Percentiles rank a stretch among this genome's conserved stretches.
phyloP scores from a whole-genome alignment of 805 yeast genomes.

The Pichia gijzeniarum region DNA sequence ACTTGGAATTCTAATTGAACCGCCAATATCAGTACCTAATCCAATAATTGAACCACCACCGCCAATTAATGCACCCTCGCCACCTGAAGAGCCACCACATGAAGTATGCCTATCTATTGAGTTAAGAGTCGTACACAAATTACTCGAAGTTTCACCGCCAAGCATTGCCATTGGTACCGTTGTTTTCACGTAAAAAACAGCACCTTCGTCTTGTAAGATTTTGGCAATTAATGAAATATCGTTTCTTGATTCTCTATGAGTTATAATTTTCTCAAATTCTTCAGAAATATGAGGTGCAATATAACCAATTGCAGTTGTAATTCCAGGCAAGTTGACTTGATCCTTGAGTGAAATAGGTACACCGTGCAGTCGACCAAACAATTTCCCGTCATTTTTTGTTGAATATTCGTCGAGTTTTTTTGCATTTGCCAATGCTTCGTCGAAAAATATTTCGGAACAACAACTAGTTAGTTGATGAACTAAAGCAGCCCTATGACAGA shows the following conservation, averaged over 20 bases:
- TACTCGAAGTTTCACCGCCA: conserved; percentile 35
- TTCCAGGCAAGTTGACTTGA: conserved; percentile 35
- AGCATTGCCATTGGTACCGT: conserved; percentile 40
- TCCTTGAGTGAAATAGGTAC: conserved; percentile 42
- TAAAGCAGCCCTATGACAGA: conserved; percentile 37
- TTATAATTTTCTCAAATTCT: conserved; percentile 18
- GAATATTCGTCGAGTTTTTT: conserved; percentile 33
- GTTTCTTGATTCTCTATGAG: conserved; percentile 26
- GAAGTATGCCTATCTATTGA: conserved; percentile 33
- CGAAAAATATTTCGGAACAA: conserved; percentile 37
- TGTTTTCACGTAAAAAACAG: conserved; percentile 39
- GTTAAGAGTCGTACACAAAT: conserved; percentile 34
- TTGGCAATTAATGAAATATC: conserved; percentile 26
- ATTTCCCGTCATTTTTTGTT: conserved; percentile 25
- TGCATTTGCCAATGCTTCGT: conserved; percentile 36
- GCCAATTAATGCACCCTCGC: conserved; percentile 35
- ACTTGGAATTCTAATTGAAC: conserved; percentile 32
- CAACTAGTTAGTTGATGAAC: conserved; percentile 39
- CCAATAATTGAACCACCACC: conserved; percentile 31
- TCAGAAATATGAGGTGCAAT: conserved; percentile 28
- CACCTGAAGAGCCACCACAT: conserved; percentile 42
- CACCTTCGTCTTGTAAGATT: conserved; percentile 33
- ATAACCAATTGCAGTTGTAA: conserved; percentile 36
- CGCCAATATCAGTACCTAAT: conserved; percentile 37
- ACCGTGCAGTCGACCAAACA: conserved; percentile 40